Base-by-base conservation (phyloP, 345 rosid species). In the Citrus unshiu region DNA sequence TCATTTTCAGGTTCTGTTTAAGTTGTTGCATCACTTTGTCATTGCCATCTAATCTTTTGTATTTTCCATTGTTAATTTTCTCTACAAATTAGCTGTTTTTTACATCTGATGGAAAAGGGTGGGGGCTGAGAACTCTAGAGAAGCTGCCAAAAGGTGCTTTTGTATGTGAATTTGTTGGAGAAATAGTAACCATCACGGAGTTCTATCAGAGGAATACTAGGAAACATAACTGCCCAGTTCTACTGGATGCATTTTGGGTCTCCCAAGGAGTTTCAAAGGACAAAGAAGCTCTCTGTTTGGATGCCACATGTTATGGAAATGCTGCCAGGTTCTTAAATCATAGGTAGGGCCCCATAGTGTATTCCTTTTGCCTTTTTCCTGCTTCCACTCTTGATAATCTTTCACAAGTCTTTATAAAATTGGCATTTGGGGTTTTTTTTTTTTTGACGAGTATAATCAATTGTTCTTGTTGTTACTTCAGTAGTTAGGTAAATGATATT, bases 251-350 rank as follows among this genome's bases (percentile, higher is more conserved):
- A 21, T 88, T 89, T 73, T 95, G 98, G 98, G 97, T 88, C 29
- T 83, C 95, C 70, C 87, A 85, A 73, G 81, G 81, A 79, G 73
- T 72, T 65, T 78, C 85, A 35, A 86, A 83, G 70, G 95, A 86
- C 83, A 86, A 87, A 78, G 88, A 93, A 81, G 92, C 94, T n/a
- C 92, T 95, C 40, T 92, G 95, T 85, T 82, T 95, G 84, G 98
- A 95, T 24, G 97, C 94, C 21, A 85, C 90, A 2, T 81, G 63
- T 39, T 87, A 87, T 84, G 98, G 98, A 78, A 95, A 95, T 81
- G 90, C 91, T 79, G 93, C 97, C 25, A 88, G 98, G 87, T 95
- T 93, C 76, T 88, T 95, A 68, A 95, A 92, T 85, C 98, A 95
- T 85, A 92, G 98, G 98, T 95, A 81, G 40, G 64, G 25, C 30